Percentiles rank a stretch among this genome's conserved stretches.
These are phyloP conservation scores for Trichoderma citrinoviride DNA, from an alignment of 2,329 filamentous ascomycete genomes.

Conservation along the genomic window DNA sequence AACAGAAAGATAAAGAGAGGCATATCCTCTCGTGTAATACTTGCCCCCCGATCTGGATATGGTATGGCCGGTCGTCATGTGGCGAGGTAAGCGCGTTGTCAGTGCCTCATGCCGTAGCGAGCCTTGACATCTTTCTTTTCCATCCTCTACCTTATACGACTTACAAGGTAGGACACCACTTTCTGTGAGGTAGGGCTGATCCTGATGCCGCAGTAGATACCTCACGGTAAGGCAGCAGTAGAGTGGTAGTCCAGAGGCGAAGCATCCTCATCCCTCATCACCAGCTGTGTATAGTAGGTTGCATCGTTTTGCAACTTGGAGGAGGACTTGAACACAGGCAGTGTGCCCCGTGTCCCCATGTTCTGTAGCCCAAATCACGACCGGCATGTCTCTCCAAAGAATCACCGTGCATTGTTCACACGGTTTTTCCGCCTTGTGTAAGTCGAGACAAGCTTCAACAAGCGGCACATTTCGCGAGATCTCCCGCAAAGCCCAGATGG, in stretches of 20 bases:
- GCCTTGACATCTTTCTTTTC: neutral
- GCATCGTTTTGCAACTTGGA: no score
- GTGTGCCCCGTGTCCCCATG: no score
- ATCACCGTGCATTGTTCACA: neutral
- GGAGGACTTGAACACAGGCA: no score
- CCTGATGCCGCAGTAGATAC: no score
- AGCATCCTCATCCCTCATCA: neutral
- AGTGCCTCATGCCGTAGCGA: neutral
- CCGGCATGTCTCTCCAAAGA: neutral
- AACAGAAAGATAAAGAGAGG: conserved; percentile 27
- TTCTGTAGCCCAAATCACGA: no score
- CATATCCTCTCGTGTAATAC: conserved; percentile 25
- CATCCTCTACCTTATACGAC: neutral
- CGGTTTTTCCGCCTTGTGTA: neutral
- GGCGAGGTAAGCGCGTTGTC: conserved; percentile 5
- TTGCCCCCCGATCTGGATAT: conserved; percentile 17
- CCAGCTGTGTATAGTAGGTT: neutral
- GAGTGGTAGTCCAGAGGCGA: neutral
- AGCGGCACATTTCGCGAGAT: neutral
- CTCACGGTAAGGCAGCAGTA: neutral
- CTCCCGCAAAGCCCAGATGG: neutral
- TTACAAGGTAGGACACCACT: neutral
- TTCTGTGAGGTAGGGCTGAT: no score
- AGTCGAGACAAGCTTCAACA: neutral
- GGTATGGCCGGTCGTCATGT: conserved; percentile 11